Evolutionary conservation across 148 eudicot genomes (phyloP), one percentile per base, ranked within the genome.

Genomic region (Nyssa sinensis): DNA sequence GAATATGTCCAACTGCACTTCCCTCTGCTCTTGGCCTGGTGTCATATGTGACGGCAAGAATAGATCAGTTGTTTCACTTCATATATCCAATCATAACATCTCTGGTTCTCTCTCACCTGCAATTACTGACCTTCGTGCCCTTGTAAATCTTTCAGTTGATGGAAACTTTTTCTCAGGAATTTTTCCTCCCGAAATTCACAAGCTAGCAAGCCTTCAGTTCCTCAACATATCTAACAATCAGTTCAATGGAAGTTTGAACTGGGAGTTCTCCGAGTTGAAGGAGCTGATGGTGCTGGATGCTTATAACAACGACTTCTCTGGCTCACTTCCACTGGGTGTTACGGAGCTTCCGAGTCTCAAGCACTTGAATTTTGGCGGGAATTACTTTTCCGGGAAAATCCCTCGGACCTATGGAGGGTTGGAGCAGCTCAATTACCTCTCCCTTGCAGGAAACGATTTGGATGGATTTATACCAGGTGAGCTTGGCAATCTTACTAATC

Each of bases 161-260:
- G 82, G 85, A 12, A 84, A 84, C 70, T 47, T 73, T 21, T 74
- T 85, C 34, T 77, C 88, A 0, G 81, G 86, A 1, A 21, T 67
- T 41, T 82, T 85, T 72, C 82, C 86, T 0, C n/a, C 67, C 30
- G 68, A 70, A 27, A 78, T 86, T 21, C 84, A 78, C 68, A 71
- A 80, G 59, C 71, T 90, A 2, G 27, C 70, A 19, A 24, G 55
- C 19, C 94, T 90, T 31, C 84, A 76, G 16, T 74, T 66, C 63
- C 94, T 90, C 51, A 90, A 90, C 76, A 84, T 90, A 12, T 90
- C 91, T 4, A 84, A 59, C 39, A 86, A 86, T 67, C 80, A 70
- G 75, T 83, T 86, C 82, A 86, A 78, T 77, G 91, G 91, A 37
- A 83, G 74, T 66, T 35, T 87, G 61, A 64, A 79, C 31, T 83